Evolutionary conservation across 2,329 filamentous ascomycete genomes (phyloP), one percentile per base, ranked within the genome.

Genomic region (Fusarium sp.): DNA sequence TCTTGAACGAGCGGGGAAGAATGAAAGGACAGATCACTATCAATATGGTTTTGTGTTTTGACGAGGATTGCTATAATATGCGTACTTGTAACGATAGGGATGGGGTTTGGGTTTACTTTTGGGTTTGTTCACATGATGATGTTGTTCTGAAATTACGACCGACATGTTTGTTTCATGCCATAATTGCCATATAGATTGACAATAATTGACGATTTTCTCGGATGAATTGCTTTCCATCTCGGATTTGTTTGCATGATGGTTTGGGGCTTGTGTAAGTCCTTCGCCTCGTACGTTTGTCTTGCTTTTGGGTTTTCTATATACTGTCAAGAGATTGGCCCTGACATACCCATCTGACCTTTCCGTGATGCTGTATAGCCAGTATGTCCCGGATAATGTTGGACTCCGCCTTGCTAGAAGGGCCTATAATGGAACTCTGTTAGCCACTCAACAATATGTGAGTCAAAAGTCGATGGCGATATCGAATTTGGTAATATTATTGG

Each of bases 81-180:
- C 62, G 46, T 36, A 72, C 38, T 61, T 74, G 71, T 73, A 62
- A 75, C 42, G 70, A 74, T 67, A 67, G 55, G 71, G 51, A 62
- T 23, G 62, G 51, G 30, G 42, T 55, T 51, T 59, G 34, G 37
- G 18, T 60, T 60, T 60, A 18, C 30, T 30, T 62, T 41, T 66
- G 56, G 44, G 40, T 62, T 62, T 61, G 53, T 51, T 65, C 53
- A 37, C 41, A 69, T 50, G 64, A 46, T 51, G 44, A 65, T 49
- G 31, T 62, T 54, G 46, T 62, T 41, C 34, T 59, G 54, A 52
- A 40, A 53, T 58, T 31, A 73, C 41, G 67, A 71, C 54, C 68
- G 38, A 47, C 18, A 55, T 61, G 51, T 50, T 58, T 61, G 23
- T 54, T 50, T 45, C 26, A 58, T 18, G 65, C 37, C 66, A 55